These are phyloP conservation scores for Fusarium heterosporum DNA, from an alignment of 2,329 filamentous ascomycete genomes.

Conservation along the genomic window DNA sequence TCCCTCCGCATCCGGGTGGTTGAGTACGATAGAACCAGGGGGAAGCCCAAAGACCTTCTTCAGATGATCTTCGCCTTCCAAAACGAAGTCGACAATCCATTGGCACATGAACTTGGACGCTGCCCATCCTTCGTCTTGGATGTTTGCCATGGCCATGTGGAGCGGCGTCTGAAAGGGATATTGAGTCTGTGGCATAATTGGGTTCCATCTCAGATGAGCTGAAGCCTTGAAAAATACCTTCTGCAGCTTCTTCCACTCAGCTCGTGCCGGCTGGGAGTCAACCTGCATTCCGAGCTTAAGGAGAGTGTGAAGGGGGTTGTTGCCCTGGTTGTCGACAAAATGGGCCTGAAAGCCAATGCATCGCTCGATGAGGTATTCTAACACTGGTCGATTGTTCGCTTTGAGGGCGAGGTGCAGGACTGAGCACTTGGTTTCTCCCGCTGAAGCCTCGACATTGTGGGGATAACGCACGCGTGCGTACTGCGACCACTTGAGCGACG, in stretches of 20 bases:
- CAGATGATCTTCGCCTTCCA: not conserved
- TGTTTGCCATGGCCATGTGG: not conserved
- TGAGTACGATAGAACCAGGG: not conserved
- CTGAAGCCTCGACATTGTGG: not conserved
- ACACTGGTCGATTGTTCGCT: not conserved
- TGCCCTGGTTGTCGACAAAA: slow-evolving; percentile 8
- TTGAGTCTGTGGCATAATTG: not conserved
- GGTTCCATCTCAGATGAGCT: not conserved
- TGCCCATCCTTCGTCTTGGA: not conserved
- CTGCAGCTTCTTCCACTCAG: not conserved
- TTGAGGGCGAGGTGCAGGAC: slow-evolving; percentile 13
- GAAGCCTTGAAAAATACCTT: not conserved
- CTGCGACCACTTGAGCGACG: not conserved
- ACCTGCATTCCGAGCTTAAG: not conserved
- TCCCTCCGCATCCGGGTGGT: not conserved
- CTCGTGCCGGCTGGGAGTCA: not conserved
- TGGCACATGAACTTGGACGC: not conserved
- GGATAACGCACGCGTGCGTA: not conserved
- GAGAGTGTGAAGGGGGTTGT: slow-evolving; percentile 11
- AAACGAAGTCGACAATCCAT: not conserved
- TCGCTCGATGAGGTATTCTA: not conserved
- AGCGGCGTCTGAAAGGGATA: not conserved
- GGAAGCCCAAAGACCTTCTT: not conserved
- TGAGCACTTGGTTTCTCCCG: not conserved
- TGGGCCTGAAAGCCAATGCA: not conserved